These are phyloP conservation scores for Solanum tacnaense DNA, from an alignment of 257 asterid genomes.

Conservation along the genomic window DNA sequence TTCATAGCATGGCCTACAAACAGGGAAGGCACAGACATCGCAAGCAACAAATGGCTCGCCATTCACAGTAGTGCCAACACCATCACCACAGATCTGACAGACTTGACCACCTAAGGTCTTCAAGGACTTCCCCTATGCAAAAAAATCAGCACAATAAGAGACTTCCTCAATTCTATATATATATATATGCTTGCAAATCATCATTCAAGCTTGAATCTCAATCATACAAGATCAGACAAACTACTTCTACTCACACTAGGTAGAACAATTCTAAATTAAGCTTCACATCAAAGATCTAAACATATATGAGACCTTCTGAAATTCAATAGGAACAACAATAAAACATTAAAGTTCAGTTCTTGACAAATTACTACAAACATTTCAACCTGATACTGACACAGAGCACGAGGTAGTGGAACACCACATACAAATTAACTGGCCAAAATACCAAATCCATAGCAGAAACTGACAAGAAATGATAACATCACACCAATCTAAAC, in stretches of 20 bases:
- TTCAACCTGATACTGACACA: background rate
- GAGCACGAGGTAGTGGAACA: background rate
- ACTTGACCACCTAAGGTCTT: conserved; percentile 62
- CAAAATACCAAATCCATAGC: background rate
- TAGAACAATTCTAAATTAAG: background rate
- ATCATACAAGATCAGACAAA: background rate
- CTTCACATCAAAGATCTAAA: background rate
- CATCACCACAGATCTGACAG: conserved; percentile 96
- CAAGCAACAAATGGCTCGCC: conserved; percentile 93
- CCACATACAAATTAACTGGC: background rate
- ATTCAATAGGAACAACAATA: background rate
- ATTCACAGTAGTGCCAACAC: conserved; percentile 57
- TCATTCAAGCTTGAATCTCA: background rate
- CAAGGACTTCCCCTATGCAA: conserved; percentile 65
- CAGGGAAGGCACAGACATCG: conserved; percentile 85
- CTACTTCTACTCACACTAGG: background rate
- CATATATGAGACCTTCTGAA: background rate
- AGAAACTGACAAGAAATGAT: background rate
- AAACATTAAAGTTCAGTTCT: background rate
- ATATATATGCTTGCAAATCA: background rate
- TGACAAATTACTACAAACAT: background rate
- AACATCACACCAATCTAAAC: background rate
- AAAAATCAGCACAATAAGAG: conserved; percentile 4
- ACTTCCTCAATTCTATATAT: background rate
- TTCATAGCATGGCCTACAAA: conserved; percentile 96